Evolutionary conservation across 2,329 filamentous ascomycete genomes (phyloP).

Genomic region (Coniochaeta sp.): DNA sequence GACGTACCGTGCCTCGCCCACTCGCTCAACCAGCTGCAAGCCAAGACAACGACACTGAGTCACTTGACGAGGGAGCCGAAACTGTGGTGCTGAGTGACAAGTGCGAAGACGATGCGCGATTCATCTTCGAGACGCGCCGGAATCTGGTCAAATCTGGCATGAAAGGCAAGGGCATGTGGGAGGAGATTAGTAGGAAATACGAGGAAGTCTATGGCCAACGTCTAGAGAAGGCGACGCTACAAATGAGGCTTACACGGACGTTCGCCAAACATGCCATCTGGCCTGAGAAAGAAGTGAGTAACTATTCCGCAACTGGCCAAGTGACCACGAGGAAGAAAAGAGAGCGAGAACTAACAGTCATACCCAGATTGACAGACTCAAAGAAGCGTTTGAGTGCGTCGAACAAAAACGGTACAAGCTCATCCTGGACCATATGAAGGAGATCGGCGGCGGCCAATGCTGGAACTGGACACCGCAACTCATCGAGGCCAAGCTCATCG

Average conservation of each 20-base stretch:
- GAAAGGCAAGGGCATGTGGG: constrained; percentile 54
- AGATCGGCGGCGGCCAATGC: constrained; percentile 42
- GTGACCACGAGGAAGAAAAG: neutral
- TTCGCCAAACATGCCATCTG: constrained; percentile 41
- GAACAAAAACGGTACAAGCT: constrained; percentile 36
- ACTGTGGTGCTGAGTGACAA: constrained; percentile 30
- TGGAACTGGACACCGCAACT: constrained; percentile 42
- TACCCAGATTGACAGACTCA: constrained; percentile 30
- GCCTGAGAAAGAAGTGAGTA: constrained; percentile 42
- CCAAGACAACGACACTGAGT: constrained; percentile 11
- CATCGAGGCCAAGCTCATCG: constrained; percentile 42
- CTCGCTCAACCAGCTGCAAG: neutral
- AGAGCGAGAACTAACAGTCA: neutral
- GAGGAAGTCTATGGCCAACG: constrained; percentile 6
- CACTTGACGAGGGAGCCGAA: neutral
- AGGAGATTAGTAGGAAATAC: constrained; percentile 36
- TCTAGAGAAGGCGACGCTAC: constrained; percentile 40
- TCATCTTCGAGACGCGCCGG: constrained; percentile 41
- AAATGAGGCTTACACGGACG: constrained; percentile 48
- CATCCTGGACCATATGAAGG: constrained; percentile 36
- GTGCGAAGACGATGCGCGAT: constrained; percentile 40
- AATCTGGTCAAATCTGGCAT: constrained; percentile 33
- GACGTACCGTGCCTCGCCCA: constrained; percentile 10
- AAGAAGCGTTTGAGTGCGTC: constrained; percentile 29
- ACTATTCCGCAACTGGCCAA: neutral